Base-by-base conservation (phyloP, 225 moss, liverwort and hornwort genomes). In the Polytrichum formosum region DNA sequence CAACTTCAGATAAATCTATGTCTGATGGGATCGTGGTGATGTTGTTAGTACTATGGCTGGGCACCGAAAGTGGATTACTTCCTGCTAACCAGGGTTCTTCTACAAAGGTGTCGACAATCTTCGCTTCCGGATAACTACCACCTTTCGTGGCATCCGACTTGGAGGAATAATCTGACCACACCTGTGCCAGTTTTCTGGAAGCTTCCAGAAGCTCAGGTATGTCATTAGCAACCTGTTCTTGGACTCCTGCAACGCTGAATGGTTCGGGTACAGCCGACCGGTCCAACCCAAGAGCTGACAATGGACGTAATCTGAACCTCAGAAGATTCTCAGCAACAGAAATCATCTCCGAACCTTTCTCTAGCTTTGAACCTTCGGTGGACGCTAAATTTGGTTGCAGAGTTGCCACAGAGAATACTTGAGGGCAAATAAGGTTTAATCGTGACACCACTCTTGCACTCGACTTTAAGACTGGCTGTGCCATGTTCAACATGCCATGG, bases 281-380 rank as follows among this genome's bases (percentile, higher is more conserved):
- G 75, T 98, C 98, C 20, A 98, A 63, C 17, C 92, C 92, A 63
- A 83, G 77, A 63, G 79, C 70, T 54, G 98, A 74, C 67, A 98
- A 83, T 29, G 98, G 98, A 60, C 98, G 94, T 70, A 98, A 79
- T 26, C 92, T 90, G 75, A 92, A 98, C 91, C 92, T 96, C 35
- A 96, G 67, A 80, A 96, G 90, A 72, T 96, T 96, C 78, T 96
- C 85, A 59, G 93, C 93, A 71, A 80, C 73, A 74, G 84, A 80
- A 22, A 87, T 31, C 18, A 82, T 69, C 35, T 73, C 68, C 25
- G 72, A 46, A 56, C 71, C 55, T 69, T 76, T 73, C 28, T 62
- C 31, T 77, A 79, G 81, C 81, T 84, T 76, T 6, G 67, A 65
- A 60, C 75, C 53, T 71, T 71, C 75, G 58, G 58, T 28, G 56